These are phyloP conservation scores for Suhomyces taliae DNA, from an alignment of 1,139 yeast species.

Conservation along the genomic window DNA sequence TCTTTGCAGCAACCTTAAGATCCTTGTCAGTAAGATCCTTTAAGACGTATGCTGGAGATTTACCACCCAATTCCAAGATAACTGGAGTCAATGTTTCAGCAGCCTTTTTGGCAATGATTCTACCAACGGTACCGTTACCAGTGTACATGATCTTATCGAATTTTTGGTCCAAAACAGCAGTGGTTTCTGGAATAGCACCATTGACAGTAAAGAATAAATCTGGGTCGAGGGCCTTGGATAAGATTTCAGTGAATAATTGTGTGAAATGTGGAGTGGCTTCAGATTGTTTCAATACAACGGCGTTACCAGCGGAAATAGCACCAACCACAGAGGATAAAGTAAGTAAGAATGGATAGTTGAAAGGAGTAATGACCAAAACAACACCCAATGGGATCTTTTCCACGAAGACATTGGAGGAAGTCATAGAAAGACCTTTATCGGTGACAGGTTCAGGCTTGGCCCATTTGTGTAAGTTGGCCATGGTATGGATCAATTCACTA, in stretches of 20 bases:
- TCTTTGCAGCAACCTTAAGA: constrained; percentile 55
- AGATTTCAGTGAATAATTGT: constrained; percentile 52
- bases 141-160: constrained; percentile 88
- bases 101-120: constrained; percentile 75
- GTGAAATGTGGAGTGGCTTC: constrained; percentile 72
- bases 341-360: constrained; percentile 79
- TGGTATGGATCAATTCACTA: constrained; percentile 59
- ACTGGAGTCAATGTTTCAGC: constrained; percentile 83
- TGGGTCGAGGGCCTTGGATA: constrained; percentile 55
- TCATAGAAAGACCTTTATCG: constrained; percentile 47
- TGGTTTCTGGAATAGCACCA: constrained; percentile 75
- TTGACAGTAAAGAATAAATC: constrained; percentile 61
- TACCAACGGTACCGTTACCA: constrained; percentile 77
- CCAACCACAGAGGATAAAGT: constrained; percentile 69
- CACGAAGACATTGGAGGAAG: constrained; percentile 49
- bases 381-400: constrained; percentile 76
- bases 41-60: constrained; percentile 77
- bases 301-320: constrained; percentile 87
- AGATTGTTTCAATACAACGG: constrained; percentile 76
- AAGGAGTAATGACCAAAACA: constrained; percentile 76
- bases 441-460: constrained; percentile 51
- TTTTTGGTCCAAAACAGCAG: constrained; percentile 60
- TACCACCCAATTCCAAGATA: constrained; percentile 89
- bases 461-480: constrained; percentile 64
- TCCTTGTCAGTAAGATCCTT: constrained; percentile 46